Evolutionary conservation across 83 land plant species (phyloP), one percentile per base, ranked within the genome.

Genomic region (Thuja plicata): DNA sequence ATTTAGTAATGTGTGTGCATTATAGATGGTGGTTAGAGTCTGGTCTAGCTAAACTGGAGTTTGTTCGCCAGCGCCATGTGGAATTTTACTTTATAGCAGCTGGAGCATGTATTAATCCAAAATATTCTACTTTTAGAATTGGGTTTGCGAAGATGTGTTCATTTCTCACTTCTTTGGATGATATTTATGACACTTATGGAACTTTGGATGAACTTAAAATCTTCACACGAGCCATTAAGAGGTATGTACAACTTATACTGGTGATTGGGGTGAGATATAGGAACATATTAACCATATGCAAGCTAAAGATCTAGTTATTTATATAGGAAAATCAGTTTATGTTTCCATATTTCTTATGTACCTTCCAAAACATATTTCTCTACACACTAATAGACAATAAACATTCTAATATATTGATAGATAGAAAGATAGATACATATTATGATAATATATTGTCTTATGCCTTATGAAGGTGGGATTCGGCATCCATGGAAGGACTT

Each of bases 171-270:
- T 24, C 30, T 6, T 73, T 92, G 16, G 95, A 94, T 89, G 95
- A 94, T 46, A 73, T 91, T 17, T 94, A 94, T 77, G 45, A 43
- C 45, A 43, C 45, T 43, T 43, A 43, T 5, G 95, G 92, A 27
- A 52, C 92, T 21, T 24, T 91, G 37, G 93, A 94, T 62, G 93
- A 94, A 30, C 87, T 94, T 10, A 87, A 91, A 89, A 85, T 87
- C 54, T 92, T 93, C 79, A 89, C 93, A 41, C 66, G 88, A 34
- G 90, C 90, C 38, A 43, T 92, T 48, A 34, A 48, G 19, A 89
- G 89, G 93, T 92, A 78, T 43, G 45, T 43, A 43, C 45, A 43
- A 43, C 45, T 43, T 43, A 43, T 5, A 43, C 3, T 43, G 45
- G 45, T 43, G 5, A 43, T 43, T 43, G 45, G 45, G 3, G 45